Evolutionary conservation across 805 yeast genomes (phyloP), one percentile per base, ranked within the genome.

Genomic region (Candida golubevii): DNA sequence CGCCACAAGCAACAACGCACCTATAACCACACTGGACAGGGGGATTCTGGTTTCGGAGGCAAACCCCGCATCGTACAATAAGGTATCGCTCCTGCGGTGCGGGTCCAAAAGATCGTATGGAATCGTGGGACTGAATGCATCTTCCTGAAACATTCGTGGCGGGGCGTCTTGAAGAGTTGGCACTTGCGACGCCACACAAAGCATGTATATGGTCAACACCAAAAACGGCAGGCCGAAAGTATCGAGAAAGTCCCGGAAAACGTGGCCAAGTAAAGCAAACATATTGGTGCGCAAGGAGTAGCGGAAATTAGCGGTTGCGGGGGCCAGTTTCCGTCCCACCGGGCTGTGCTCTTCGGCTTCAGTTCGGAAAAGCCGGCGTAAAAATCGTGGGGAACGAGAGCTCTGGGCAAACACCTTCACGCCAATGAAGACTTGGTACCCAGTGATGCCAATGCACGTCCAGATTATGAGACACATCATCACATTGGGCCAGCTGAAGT

Each of bases 161-260:
- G 41, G 27, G 3, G 37, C 38, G 10, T 38, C 46, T 8, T 50
- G 45, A 18, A 45, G 44, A 1, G 50, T 45, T 33, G 52, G 51
- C 18, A 42, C 31, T 13, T 45, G 47, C 8, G 53, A 48, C 2
- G 69, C 64, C 8, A 53, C 45, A 33, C 44, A 45, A 35, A 68
- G 62, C 59, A 66, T 55, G 45, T 55, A 66, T n/a, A 59, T 45
- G 0, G 78, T 65, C 34, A 71, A 51, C 1, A 74, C 61, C 41
- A 77, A 58, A 39, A 75, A 68, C 1, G 82, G 80, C 26, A 65
- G 59, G 0, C 70, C 71, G 50, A 71, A 69, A 1, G 65, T 46
- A 18, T 58, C 50, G 45, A 74, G 54, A 39, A 67, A 67, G 13
- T 60, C 51, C 23, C 61, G 56, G 7, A 68, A 39, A 1, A 63